Base-by-base conservation (phyloP, 371 early-diverging fungal genomes). In the Mucor sp. region DNA sequence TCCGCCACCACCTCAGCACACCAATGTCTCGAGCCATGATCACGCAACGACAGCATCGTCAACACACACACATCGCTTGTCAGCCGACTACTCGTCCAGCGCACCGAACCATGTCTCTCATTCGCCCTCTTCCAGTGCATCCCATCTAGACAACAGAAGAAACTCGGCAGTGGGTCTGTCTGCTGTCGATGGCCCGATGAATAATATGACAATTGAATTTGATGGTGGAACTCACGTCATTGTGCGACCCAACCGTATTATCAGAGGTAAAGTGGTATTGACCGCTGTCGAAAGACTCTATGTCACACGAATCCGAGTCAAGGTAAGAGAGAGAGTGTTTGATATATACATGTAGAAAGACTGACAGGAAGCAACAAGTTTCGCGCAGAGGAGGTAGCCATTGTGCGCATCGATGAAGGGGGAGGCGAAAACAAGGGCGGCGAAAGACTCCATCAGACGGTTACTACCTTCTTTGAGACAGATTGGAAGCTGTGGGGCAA, bases 321-420 rank as follows among this genome's bases (percentile, higher is more conserved):
- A 78, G 73, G 84, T 81, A 78, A 43, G 12, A 35, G 21, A 48
- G 3, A 17, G 17, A 14, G 19, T 67, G 30, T n/a, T n/a, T n/a
- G n/a, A n/a, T n/a, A n/a, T 6, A 30, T 4, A 47, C 50, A 50
- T 27, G 11, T 44, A 30, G 30, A 1, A 12, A 35, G 12, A 19
- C 12, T 39, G 9, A 35, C 30, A 33, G 12, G 35, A 0, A 5
- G 41, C 41, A 17, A 41, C 41, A 5, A 84, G 84, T 84, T 84
- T 66, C 77, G 82, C 8, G 84, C 76, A n/a, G 84, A 81, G 57
- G 84, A 84, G 64, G 65, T 69, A 7, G 84, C 82, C 14, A 80
- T 71, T 62, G 84, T 84, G 2, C 78, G 77, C 47, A 68, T 78
- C 39, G 80, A 81, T 56, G 84, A 84, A 67, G 74, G 74, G 6